A percentile compares a stretch with the other conserved stretches of the same genome.
These are phyloP conservation scores for Pythium angustatum DNA, from an alignment of 352 stramenopile genomes.

Conservation along the genomic window DNA sequence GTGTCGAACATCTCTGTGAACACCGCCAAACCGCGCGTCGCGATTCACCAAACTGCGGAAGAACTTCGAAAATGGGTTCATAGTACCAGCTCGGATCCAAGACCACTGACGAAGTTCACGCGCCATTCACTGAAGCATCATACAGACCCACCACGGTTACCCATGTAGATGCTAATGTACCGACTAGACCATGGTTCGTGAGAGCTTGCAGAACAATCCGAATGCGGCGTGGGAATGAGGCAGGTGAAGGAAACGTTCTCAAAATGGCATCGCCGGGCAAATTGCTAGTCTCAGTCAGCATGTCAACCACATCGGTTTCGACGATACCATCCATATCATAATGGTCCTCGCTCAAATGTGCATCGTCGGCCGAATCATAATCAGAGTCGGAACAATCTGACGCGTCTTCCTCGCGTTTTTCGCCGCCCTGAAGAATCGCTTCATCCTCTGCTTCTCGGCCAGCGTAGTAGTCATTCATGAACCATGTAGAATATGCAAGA, in stretches of 20 bases:
- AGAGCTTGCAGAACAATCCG: neutral
- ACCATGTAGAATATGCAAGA: neutral
- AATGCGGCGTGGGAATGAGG: neutral
- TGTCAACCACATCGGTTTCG: neutral
- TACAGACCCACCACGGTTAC: neutral
- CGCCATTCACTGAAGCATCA: too few species aligned
- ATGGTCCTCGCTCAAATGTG: neutral
- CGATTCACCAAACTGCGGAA: too few species aligned
- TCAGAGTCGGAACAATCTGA: neutral
- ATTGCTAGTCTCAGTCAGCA: neutral
- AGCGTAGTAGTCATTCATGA: conserved; percentile 21
- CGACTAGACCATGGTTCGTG: neutral
- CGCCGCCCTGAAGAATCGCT: neutral
- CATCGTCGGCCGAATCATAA: neutral
- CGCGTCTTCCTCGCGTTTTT: neutral
- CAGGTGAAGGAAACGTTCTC: neutral
- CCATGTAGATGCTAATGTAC: neutral
- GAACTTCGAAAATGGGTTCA: too few species aligned
- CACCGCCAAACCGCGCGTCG: too few species aligned
- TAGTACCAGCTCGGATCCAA: too few species aligned
- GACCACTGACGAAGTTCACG: too few species aligned
- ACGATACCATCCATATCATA: neutral
- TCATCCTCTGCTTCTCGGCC: conserved; percentile 2
- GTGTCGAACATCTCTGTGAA: neutral
- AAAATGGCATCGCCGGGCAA: too few species aligned